Conservation (phyloP, 352 stramenopile species). For the Globisporangium solare region DNA sequence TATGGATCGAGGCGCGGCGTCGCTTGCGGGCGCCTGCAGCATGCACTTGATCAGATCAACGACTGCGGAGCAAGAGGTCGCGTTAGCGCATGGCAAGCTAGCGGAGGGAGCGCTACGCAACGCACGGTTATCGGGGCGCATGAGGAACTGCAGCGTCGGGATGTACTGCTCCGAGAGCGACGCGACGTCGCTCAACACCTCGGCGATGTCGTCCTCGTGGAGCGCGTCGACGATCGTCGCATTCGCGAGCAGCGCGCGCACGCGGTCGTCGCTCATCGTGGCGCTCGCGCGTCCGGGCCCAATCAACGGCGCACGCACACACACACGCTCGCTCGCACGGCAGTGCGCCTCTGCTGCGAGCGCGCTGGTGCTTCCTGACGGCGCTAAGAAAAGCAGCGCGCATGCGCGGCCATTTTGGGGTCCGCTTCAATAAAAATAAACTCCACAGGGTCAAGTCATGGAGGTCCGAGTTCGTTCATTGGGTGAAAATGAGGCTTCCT, state of each 20-base stretch:
- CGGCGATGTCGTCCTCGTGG: slow-evolving; percentile 40
- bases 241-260: slow-evolving; percentile 42
- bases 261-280: slow-evolving; percentile 37
- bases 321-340: too few relatives aligned
- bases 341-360: too few relatives aligned
- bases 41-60: slow-evolving; percentile 40
- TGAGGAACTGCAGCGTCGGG: slow-evolving; percentile 53
- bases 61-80: slow-evolving; percentile 18
- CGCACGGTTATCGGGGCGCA: slow-evolving; percentile 56
- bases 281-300: not conserved
- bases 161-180: slow-evolving; percentile 56
- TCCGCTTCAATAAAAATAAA: too few relatives aligned
- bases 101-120: not conserved
- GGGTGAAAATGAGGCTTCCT: too few relatives aligned
- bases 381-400: too few relatives aligned
- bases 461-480: too few relatives aligned
- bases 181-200: slow-evolving; percentile 41
- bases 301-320: not conserved
- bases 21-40: slow-evolving; percentile 31
- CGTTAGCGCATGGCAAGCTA: not conserved
- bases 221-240: slow-evolving; percentile 37
- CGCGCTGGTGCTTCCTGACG: too few relatives aligned
- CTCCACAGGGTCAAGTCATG: too few relatives aligned
- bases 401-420: too few relatives aligned
- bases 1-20: slow-evolving; percentile 9